phyloP scores from a whole-genome alignment of 306 rosid genomes.

The Rosa rugosa region DNA sequence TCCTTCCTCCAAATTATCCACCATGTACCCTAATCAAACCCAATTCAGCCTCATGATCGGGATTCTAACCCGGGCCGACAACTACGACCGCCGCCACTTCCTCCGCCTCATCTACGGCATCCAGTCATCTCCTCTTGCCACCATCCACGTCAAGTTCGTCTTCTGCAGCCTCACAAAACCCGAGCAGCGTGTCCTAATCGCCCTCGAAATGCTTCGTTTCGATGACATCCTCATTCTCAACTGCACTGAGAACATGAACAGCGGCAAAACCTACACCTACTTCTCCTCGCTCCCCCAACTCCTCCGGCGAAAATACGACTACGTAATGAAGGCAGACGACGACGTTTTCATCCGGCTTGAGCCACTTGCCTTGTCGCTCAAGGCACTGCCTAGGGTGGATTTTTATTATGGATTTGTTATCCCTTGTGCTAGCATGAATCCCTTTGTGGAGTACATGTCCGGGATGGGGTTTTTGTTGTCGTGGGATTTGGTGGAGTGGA shows the following conservation, averaged over 20 bases:
- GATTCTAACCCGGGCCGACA: slow-evolving; percentile 26
- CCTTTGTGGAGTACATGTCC: slow-evolving; percentile 29
- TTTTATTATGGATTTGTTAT: slow-evolving; percentile 34
- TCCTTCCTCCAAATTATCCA: background rate
- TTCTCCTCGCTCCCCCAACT: slow-evolving; percentile 26
- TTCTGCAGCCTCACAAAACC: slow-evolving; percentile 28
- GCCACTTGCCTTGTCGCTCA: slow-evolving; percentile 24
- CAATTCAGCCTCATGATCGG: slow-evolving; percentile 31
- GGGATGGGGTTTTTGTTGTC: slow-evolving; percentile 40
- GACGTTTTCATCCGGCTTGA: slow-evolving; percentile 29
- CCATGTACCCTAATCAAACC: slow-evolving; percentile 7
- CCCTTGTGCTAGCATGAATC: slow-evolving; percentile 28
- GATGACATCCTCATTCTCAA: slow-evolving; percentile 30
- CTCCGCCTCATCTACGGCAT: slow-evolving; percentile 35
- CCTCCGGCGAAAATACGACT: slow-evolving; percentile 6
- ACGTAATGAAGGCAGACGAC: slow-evolving; percentile 36
- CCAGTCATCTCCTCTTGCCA: slow-evolving; percentile 23
- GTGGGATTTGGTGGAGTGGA: slow-evolving; percentile 44
- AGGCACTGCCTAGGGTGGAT: slow-evolving; percentile 33
- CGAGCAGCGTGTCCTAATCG: slow-evolving; percentile 20
- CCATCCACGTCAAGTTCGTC: slow-evolving; percentile 31
- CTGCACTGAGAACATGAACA: slow-evolving; percentile 36
- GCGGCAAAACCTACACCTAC: slow-evolving; percentile 34
- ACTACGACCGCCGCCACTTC: slow-evolving; percentile 27
- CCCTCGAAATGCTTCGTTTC: slow-evolving; percentile 25